Base-by-base conservation (phyloP, 495 filamentous ascomycete genomes). In the Physcia stellaris region DNA sequence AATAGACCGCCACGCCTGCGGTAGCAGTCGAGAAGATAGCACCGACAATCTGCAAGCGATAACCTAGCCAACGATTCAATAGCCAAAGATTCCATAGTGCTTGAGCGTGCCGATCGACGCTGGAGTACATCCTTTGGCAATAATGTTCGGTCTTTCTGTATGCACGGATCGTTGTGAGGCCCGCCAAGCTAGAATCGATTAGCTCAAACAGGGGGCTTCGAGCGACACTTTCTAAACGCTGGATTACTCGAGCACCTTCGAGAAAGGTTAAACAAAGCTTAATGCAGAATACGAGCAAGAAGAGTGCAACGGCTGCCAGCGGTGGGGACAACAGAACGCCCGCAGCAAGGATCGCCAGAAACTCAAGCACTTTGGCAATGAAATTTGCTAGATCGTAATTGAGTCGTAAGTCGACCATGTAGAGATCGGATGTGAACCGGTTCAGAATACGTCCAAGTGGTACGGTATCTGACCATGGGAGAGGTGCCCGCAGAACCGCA, bases 151-250 rank as follows among this genome's bases (percentile, higher is more conserved):
- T 53, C 52, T 79, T 80, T 36, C 64, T 71, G 50, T 79, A 92
- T 0, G 79, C 77, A 4, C 84, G 74, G 33, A 92, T 84, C 2
- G 83, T 88, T 15, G 71, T 57, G 2, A 88, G 67, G 7, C 84
- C 84, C 0, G 71, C 69, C 6, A 87, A 67, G 2, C 76, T 71
- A 0, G 77, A 73, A 0, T 72, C 75, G 36, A 88, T 83, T 22
- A 76, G 75, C 46, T 86, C 82, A 46, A 86, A 86, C 2, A 92
- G 71, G 0, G 80, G 82, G 83, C 3, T 73, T 49, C 82, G 82
- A 9, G 73, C 68, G 3, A 69, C 79, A 18, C 73, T 77, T 51
- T 92, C 81, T 0, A 88, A 62, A 2, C 84, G 63, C 52, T 88
- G 88, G 21, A 77, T 62, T 30, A 85, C 80, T 9, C 84, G 71